phyloP scores from a whole-genome alignment of 2,329 filamentous ascomycete genomes.

The Gremmenia infestans region DNA sequence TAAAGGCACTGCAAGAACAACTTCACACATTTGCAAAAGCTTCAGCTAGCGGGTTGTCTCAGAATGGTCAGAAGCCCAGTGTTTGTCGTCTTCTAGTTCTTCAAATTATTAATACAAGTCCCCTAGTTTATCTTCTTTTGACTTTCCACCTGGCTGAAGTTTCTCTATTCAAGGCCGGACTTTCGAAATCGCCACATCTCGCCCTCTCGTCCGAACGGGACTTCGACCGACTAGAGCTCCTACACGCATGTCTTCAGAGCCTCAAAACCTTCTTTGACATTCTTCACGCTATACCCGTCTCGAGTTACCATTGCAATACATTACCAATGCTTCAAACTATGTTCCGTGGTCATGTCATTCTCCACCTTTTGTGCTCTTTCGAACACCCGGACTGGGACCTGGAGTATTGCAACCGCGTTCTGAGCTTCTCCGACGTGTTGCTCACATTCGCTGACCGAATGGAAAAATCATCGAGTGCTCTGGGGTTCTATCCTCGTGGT shows the following conservation, averaged over 20 bases:
- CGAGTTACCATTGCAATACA: constrained; percentile 9
- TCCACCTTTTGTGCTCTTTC: constrained; percentile 35
- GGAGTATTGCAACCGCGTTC: constrained; percentile 30
- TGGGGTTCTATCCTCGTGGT: neutral
- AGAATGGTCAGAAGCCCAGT: constrained; percentile 9
- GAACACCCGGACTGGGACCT: constrained; percentile 36
- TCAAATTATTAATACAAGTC: neutral
- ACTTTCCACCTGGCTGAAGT: constrained; percentile 5
- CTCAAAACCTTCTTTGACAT: constrained; percentile 13
- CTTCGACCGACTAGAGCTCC: constrained; percentile 16
- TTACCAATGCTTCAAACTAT: constrained; percentile 26
- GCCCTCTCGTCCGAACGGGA: neutral
- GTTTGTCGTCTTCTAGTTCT: too few relatives aligned
- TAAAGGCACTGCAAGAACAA: constrained; percentile 11
- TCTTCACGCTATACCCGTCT: constrained; percentile 6
- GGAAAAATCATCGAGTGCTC: constrained; percentile 8
- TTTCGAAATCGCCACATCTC: constrained; percentile 8
- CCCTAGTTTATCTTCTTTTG: constrained; percentile 7
- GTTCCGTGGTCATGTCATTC: constrained; percentile 30
- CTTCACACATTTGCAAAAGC: constrained; percentile 6
- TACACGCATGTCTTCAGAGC: constrained; percentile 14
- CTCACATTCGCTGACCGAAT: constrained; percentile 31
- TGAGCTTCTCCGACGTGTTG: constrained; percentile 30
- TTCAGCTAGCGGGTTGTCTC: neutral
- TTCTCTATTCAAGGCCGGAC: constrained; percentile 14